A percentile compares a stretch with the other conserved stretches of the same genome.
phyloP scores from a whole-genome alignment of 164 flowering plant genomes.

The Berberis vulgaris region DNA sequence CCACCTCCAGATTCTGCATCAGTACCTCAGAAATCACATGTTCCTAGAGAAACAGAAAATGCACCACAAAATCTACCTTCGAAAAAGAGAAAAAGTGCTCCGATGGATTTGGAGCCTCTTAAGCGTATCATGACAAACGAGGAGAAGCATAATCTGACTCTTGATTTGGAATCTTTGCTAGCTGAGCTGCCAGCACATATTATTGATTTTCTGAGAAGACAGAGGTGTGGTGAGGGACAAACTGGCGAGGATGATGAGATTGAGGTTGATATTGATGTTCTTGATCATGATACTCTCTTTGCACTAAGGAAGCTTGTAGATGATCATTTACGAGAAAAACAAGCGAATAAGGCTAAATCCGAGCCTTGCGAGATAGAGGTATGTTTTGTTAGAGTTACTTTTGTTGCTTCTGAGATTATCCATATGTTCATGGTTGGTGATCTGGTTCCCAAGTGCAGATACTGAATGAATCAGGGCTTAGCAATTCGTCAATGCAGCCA shows the following conservation, averaged over 20 bases:
- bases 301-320: slow-evolving; percentile 59
- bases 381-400: not conserved
- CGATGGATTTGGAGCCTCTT: slow-evolving; percentile 21
- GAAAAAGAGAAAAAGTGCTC: slow-evolving; percentile 34
- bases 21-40: slow-evolving; percentile 19
- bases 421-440: not conserved
- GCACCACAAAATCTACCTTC: slow-evolving; percentile 16
- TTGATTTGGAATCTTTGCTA: slow-evolving; percentile 45
- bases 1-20: slow-evolving; percentile 10
- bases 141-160: slow-evolving; percentile 51
- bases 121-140: slow-evolving; percentile 41
- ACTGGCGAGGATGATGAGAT: slow-evolving; percentile 53
- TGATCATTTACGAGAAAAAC: slow-evolving; percentile 46
- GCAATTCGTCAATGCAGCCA: slow-evolving; percentile 52
- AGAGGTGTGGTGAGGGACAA: slow-evolving; percentile 33
- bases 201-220: slow-evolving; percentile 53
- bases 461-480: slow-evolving; percentile 50
- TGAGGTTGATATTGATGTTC: slow-evolving; percentile 76
- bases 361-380: slow-evolving; percentile 72
- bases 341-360: slow-evolving; percentile 27
- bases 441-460: slow-evolving; percentile 24
- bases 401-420: not conserved
- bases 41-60: slow-evolving; percentile 23
- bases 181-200: slow-evolving; percentile 64
- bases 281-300: slow-evolving; percentile 60